Evolutionary conservation across 2,329 filamentous ascomycete genomes (phyloP), one percentile per base, ranked within the genome.

Genomic region (Neonectria hederae): DNA sequence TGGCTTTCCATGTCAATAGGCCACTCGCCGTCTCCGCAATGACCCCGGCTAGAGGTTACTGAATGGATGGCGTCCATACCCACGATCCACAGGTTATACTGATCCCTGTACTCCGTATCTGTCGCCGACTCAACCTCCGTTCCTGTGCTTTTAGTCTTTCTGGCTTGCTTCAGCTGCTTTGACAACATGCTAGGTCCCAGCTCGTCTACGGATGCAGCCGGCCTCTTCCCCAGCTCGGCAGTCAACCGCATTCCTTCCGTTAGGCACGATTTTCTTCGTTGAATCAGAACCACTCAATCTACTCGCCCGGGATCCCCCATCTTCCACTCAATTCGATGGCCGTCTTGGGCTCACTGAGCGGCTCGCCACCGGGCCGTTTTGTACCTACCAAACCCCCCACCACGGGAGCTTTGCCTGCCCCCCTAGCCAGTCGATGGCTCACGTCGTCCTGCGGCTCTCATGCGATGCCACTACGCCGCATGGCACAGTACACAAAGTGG

Each of bases 291-390:
- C 61, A 63, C 61, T 51, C 54, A 38, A 43, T 13, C 51, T 53
- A 54, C 35, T 51, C 32, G 32, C 40, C 54, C 49, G 7, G 43
- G 55, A 46, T 54, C 24, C 26, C 54, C 30, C 42, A 42, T 59
- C 24, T 51, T 48, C 40, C 32, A 54, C 49, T 28, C 43, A n/a
- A 35, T 45, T 54, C 51, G 38, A 54, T 63, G 22, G 11, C 54
- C 43, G 42, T 57, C 53, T 53, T 35, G 21, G 49, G 42, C 48
- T 58, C 67, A 61, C 49, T 49, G 46, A 26, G 42, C 70, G 54
- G 70, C 68, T 72, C 63, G 59, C 68, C 70, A 66, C 69, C 58
- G 30, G 60, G 59, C 62, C 67, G 59, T 65, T 61, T 62, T 67
- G 59, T 66, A 63, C 62, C 51, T 42, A 19, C 21, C 38, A 42